phyloP scores from a whole-genome alignment of 1,284 basidiomycete species.

The Apiotrichum akiyoshidainum region DNA sequence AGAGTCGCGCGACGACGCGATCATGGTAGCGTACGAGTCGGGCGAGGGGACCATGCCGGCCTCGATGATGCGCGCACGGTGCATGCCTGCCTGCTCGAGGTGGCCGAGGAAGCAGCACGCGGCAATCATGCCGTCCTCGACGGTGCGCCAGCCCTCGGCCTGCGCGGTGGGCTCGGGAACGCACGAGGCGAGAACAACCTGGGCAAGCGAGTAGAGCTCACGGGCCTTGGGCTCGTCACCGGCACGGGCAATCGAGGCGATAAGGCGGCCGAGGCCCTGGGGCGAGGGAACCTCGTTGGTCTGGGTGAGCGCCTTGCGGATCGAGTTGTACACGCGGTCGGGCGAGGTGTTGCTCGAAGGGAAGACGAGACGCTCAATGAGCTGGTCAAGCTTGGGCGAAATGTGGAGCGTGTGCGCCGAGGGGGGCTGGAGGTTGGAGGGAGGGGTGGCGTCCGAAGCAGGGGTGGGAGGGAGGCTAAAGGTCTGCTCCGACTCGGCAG shows the following conservation, averaged over 20 bases:
- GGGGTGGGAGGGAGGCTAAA: slow-evolving; percentile 17
- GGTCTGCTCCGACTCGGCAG: slow-evolving; percentile 7
- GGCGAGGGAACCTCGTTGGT: slow-evolving; percentile 29
- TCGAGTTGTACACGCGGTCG: slow-evolving; percentile 13
- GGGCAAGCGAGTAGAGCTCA: slow-evolving; percentile 67
- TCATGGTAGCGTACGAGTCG: slow-evolving; percentile 86
- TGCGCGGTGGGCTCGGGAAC: slow-evolving; percentile 42
- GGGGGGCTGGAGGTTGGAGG: slow-evolving; percentile 12
- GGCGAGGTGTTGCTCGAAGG: slow-evolving; percentile 6
- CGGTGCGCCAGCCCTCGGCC: slow-evolving; percentile 62
- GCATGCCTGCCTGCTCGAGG: slow-evolving; percentile 71
- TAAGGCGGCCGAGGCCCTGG: slow-evolving; percentile 60
- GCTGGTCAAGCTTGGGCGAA: slow-evolving; percentile 16
- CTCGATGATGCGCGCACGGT: slow-evolving; percentile 73
- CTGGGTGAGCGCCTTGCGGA: slow-evolving; percentile 18
- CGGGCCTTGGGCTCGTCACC: slow-evolving; percentile 62
- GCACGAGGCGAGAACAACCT: slow-evolving; percentile 57
- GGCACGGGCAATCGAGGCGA: slow-evolving; percentile 65
- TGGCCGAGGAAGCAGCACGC: slow-evolving; percentile 76
- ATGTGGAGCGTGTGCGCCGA: slow-evolving; percentile 21
- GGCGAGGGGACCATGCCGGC: slow-evolving; percentile 74
- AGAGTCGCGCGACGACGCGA: slow-evolving; percentile 80
- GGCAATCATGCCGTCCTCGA: slow-evolving; percentile 86
- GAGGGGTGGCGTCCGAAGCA: slow-evolving; percentile 7
- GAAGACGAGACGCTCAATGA: slow-evolving; percentile 20